Percentiles rank a stretch among this genome's conserved stretches.
phyloP scores from a whole-genome alignment of 2,329 filamentous ascomycete species.

The Cadophora malorum region DNA sequence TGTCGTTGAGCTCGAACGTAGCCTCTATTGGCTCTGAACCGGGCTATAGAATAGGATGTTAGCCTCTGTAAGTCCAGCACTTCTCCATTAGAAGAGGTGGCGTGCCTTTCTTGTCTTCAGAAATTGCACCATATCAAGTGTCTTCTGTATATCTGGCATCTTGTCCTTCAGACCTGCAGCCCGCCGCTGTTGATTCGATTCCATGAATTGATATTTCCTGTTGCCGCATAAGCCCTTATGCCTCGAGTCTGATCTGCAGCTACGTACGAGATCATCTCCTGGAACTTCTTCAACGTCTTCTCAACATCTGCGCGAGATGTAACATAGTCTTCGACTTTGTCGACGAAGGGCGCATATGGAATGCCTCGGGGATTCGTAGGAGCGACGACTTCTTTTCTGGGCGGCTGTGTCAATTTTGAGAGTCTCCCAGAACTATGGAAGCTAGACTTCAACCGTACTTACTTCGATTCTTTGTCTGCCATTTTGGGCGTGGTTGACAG shows the following conservation, averaged over 20 bases:
- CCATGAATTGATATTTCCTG: constrained; percentile 99
- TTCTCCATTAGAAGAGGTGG: neutral
- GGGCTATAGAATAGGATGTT: constrained; percentile 36
- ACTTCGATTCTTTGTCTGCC: constrained; percentile 42
- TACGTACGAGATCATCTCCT: constrained; percentile 88
- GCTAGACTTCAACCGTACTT: constrained; percentile 13
- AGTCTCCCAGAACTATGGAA: no score
- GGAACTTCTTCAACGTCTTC: constrained; percentile 79
- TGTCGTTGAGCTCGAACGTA: constrained; percentile 96
- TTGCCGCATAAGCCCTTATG: constrained; percentile 43
- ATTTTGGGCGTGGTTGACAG: constrained; percentile 32
- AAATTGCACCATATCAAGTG: constrained; percentile 88
- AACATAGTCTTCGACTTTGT: constrained; percentile 89
- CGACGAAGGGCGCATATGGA: constrained; percentile 83
- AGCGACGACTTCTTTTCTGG: constrained; percentile 54
- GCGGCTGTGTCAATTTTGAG: constrained; percentile 23
- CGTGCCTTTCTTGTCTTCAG: constrained; percentile 76
- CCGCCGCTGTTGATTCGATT: constrained; percentile 86
- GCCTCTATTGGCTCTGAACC: constrained; percentile 78
- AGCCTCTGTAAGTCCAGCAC: constrained; percentile 18
- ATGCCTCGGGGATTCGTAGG: constrained; percentile 83
- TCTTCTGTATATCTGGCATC: constrained; percentile 97
- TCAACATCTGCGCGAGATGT: constrained; percentile 80
- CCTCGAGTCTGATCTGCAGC: constrained; percentile 19
- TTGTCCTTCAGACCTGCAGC: constrained; percentile 86